A percentile compares a stretch with the other conserved stretches of the same genome.
Evolutionary conservation across 108 stramenopile genomes (phyloP).

Genomic region (Pseudonitzschia multiseries): DNA sequence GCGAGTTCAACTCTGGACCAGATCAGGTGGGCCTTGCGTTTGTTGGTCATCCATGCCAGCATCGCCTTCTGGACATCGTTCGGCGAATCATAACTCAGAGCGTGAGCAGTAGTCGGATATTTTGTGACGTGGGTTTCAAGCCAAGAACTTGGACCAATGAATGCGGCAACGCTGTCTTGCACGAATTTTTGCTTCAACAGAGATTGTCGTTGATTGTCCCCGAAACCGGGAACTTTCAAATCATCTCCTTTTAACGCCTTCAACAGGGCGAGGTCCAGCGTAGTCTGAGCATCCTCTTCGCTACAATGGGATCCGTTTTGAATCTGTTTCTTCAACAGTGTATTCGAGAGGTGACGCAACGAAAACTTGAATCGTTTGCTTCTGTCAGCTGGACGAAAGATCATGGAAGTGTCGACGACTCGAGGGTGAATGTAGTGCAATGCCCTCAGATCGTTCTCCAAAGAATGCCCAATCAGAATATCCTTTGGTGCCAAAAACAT

Average conservation of each 20-base stretch:
- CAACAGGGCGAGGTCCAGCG: constrained; percentile 68
- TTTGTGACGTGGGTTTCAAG: constrained; percentile 53
- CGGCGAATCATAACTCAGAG: constrained; percentile 55
- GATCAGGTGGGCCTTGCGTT: constrained; percentile 54
- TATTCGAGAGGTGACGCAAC: constrained; percentile 54
- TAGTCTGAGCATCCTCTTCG: constrained; percentile 72
- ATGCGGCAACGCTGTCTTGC: constrained; percentile 48
- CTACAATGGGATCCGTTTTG: constrained; percentile 76
- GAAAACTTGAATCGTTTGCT: constrained; percentile 70
- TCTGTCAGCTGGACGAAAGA: constrained; percentile 52
- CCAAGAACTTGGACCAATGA: constrained; percentile 70
- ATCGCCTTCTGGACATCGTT: constrained; percentile 63
- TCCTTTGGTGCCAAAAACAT: constrained; percentile 57
- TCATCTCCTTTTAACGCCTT: constrained; percentile 55
- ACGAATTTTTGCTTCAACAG: constrained; percentile 19
- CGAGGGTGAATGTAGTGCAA: constrained; percentile 67
- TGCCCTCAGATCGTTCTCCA: constrained; percentile 90
- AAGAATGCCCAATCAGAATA: constrained; percentile 88
- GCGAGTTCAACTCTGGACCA: constrained; percentile 57
- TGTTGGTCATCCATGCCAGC: constrained; percentile 57
- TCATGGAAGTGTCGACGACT: constrained; percentile 81
- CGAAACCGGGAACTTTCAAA: constrained; percentile 53
- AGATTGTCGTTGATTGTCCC: constrained; percentile 21
- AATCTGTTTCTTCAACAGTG: constrained; percentile 61
- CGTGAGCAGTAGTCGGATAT: constrained; percentile 54